Percentiles rank a stretch among this genome's conserved stretches.
phyloP scores from a whole-genome alignment of 2,329 filamentous ascomycete genomes.

The Hypomyces rosellus region DNA sequence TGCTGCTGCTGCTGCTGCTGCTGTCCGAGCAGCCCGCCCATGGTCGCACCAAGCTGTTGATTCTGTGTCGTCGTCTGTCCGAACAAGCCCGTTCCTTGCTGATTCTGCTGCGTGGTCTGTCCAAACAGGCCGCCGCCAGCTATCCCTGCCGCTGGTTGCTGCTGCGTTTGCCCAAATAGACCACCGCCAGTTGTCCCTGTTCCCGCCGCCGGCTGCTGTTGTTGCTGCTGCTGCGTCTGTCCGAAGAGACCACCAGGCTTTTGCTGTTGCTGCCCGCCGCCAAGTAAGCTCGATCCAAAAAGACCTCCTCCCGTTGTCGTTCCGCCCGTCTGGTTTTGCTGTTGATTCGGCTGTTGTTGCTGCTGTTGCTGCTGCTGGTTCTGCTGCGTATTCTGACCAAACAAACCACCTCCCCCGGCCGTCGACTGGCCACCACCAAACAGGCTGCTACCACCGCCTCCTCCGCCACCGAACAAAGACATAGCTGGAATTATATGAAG shows the following conservation, averaged over 20 bases:
- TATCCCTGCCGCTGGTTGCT: slow-evolving; percentile 16
- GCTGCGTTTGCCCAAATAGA: slow-evolving; percentile 24
- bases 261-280: slow-evolving; percentile 14
- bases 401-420: slow-evolving; percentile 9
- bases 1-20: slow-evolving; percentile 14
- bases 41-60: slow-evolving; percentile 6
- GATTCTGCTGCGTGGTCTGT: slow-evolving; percentile 8
- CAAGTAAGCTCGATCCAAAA: slow-evolving; percentile 17
- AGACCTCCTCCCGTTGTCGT: slow-evolving; percentile 13
- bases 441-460: slow-evolving; percentile 9
- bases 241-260: slow-evolving; percentile 12
- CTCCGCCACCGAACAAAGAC: slow-evolving; percentile 29
- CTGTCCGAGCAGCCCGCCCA: background rate
- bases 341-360: slow-evolving; percentile 6
- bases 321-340: slow-evolving; percentile 10
- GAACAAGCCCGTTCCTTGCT: slow-evolving; percentile 17
- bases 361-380: background rate
- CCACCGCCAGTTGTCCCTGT: slow-evolving; percentile 22
- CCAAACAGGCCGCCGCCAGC: slow-evolving; percentile 27
- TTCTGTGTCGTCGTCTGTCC: slow-evolving; percentile 20
- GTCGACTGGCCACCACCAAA: slow-evolving; percentile 7
- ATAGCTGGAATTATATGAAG: slow-evolving; percentile 17
- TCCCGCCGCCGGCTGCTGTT: slow-evolving; percentile 7
- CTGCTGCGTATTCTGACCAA: slow-evolving; percentile 15
- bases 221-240: slow-evolving; percentile 12